Conservation (phyloP, 1,139 yeast species). For the Sugiyamaella paludigena region DNA sequence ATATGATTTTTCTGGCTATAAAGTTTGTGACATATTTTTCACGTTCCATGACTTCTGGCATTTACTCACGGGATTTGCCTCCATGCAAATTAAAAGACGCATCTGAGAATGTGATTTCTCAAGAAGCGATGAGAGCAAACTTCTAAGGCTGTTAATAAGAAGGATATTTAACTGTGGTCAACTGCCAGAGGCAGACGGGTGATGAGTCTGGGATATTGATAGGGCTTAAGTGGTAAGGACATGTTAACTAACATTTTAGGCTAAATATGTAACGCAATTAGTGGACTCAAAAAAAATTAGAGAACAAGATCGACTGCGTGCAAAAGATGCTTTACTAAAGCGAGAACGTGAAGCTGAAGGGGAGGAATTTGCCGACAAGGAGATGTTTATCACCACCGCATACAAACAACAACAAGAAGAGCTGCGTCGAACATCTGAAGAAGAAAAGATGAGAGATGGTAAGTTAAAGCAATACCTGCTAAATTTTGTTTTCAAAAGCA, state of each 20-base stretch:
- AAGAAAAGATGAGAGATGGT: conserved; percentile 31
- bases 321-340: conserved; percentile 31
- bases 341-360: conserved; percentile 36
- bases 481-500: neutral
- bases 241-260: conserved; percentile 24
- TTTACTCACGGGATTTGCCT: too few relatives aligned
- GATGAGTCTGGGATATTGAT: too few relatives aligned
- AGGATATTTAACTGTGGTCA: too few relatives aligned
- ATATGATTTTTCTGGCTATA: too few relatives aligned
- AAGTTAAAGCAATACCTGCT: conserved; percentile 1
- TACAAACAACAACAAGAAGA: conserved; percentile 42
- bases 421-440: conserved; percentile 26
- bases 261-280: conserved; percentile 42
- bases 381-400: conserved; percentile 45
- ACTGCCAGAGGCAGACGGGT: neutral
- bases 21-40: too few relatives aligned
- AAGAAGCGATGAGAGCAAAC: too few relatives aligned
- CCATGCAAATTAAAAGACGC: too few relatives aligned
- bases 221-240: neutral
- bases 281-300: conserved; percentile 43
- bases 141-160: neutral
- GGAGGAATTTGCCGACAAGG: conserved; percentile 42
- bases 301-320: conserved; percentile 41
- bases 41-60: too few relatives aligned
- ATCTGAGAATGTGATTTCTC: too few relatives aligned